phyloP scores from a whole-genome alignment of 768 basidiomycete genomes.

The Rhodotorula taiwanensis region DNA sequence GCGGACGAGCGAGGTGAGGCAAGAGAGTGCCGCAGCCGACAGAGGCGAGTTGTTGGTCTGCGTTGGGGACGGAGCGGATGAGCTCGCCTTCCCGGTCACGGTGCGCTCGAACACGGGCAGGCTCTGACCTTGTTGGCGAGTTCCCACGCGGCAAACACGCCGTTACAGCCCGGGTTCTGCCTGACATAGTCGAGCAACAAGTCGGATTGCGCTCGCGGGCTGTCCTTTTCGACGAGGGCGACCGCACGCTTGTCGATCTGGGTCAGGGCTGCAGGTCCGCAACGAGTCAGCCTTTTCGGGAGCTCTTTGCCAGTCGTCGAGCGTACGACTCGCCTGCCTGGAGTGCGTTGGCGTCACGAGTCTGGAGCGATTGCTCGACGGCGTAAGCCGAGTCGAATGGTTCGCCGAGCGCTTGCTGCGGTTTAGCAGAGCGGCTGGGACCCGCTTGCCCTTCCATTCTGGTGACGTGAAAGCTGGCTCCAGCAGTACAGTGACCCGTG shows the following conservation, averaged over 20 bases:
- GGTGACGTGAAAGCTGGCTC: background rate
- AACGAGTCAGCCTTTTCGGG: no score
- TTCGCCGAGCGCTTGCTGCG: background rate
- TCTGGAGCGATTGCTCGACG: constrained; percentile 19
- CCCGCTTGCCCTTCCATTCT: constrained; percentile 3
- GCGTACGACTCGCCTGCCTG: background rate
- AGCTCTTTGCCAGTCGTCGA: no score
- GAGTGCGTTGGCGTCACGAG: constrained; percentile 11
- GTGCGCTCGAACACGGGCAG: background rate
- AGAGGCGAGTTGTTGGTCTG: constrained; percentile 36
- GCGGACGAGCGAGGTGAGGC: constrained; percentile 33
- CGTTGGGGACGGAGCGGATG: background rate
- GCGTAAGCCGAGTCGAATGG: constrained; percentile 18
- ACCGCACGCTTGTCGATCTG: constrained; percentile 31
- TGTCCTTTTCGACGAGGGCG: constrained; percentile 20
- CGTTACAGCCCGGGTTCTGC: constrained; percentile 21
- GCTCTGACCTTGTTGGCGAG: constrained; percentile 29
- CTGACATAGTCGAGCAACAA: constrained; percentile 32
- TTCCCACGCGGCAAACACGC: constrained; percentile 33
- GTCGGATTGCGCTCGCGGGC: constrained; percentile 12
- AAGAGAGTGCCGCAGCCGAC: constrained; percentile 26
- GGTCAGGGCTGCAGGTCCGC: background rate
- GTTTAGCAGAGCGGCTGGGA: background rate
- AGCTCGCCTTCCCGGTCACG: background rate
- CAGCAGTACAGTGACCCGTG: no score